Evolutionary conservation across 2,329 filamentous ascomycete genomes (phyloP).

Genomic region (Leptographium wingfieldii): DNA sequence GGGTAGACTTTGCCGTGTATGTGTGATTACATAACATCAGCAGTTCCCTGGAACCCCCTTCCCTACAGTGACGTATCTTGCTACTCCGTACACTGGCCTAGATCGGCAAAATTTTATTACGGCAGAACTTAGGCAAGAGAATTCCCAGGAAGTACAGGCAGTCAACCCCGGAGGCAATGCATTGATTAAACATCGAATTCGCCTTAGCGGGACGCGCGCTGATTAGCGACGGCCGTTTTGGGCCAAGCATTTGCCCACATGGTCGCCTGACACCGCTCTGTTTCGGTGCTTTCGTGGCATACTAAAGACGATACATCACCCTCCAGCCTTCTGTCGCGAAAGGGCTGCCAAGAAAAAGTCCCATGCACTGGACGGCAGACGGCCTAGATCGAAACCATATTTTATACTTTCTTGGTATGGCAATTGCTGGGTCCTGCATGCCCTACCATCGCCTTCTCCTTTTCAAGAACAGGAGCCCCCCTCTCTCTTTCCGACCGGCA

Average conservation of each 20-base stretch:
- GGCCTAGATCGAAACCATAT: not conserved
- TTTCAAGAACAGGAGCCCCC: not conserved
- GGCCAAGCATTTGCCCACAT: slow-evolving; percentile 1
- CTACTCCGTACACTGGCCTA: not conserved
- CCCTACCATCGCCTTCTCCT: too few relatives aligned
- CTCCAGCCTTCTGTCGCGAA: not conserved
- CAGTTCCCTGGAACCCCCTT: not conserved
- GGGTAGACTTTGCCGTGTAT: not conserved
- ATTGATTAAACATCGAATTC: not conserved
- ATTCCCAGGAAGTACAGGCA: not conserved
- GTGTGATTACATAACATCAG: not conserved
- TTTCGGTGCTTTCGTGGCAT: not conserved
- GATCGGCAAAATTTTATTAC: not conserved
- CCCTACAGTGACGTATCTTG: not conserved
- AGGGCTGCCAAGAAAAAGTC: not conserved
- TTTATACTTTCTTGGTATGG: not conserved
- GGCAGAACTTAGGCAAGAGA: not conserved
- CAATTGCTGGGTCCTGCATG: not conserved
- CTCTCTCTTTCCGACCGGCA: not conserved
- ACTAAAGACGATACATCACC: not conserved
- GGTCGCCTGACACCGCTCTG: not conserved
- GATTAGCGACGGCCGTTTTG: slow-evolving; percentile 3
- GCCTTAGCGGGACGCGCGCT: not conserved
- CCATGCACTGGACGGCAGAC: not conserved
- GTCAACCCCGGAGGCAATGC: too few relatives aligned